A percentile compares a stretch with the other conserved stretches of the same genome.
Conservation (phyloP, 768 basidiomycete genomes). For the Hemileccinum impolitum region DNA sequence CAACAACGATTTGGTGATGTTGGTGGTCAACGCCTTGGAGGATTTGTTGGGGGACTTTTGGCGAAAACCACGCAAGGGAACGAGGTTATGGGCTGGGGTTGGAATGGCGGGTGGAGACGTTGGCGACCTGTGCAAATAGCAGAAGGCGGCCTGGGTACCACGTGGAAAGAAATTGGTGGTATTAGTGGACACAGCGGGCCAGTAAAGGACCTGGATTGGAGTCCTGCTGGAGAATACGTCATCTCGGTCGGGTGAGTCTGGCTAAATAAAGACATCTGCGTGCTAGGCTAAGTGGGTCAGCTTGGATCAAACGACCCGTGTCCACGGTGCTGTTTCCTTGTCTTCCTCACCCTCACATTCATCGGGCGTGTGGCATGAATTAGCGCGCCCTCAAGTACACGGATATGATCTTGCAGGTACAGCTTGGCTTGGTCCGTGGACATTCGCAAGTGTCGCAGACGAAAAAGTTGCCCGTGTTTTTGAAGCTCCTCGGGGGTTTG, state of each 20-base stretch:
- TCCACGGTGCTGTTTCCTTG: slow-evolving; percentile 63
- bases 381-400: slow-evolving; percentile 92
- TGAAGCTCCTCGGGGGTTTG: slow-evolving; percentile 82
- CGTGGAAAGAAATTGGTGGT: slow-evolving; percentile 80
- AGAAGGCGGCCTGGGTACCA: slow-evolving; percentile 24
- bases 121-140: slow-evolving; percentile 52
- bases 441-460: slow-evolving; percentile 89
- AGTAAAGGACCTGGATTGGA: slow-evolving; percentile 84
- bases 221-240: slow-evolving; percentile 79
- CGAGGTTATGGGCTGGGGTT: slow-evolving; percentile 82
- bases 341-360: slow-evolving; percentile 5
- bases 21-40: slow-evolving; percentile 85
- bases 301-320: slow-evolving; percentile 87
- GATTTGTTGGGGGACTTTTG: slow-evolving; percentile 93
- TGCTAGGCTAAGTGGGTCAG: slow-evolving; percentile 37
- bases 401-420: slow-evolving; percentile 89
- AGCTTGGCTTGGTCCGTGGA: slow-evolving; percentile 69
- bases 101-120: slow-evolving; percentile 91
- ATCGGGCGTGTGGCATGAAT: slow-evolving; percentile 69
- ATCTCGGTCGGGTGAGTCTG: slow-evolving; percentile 73
- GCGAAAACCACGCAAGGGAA: slow-evolving; percentile 41
- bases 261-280: not conserved
- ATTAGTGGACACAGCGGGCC: slow-evolving; percentile 82
- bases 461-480: slow-evolving; percentile 96
- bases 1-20: slow-evolving; percentile 91